phyloP scores from a whole-genome alignment of 2,329 filamentous ascomycete genomes.

The Phialemonium atrogriseum region DNA sequence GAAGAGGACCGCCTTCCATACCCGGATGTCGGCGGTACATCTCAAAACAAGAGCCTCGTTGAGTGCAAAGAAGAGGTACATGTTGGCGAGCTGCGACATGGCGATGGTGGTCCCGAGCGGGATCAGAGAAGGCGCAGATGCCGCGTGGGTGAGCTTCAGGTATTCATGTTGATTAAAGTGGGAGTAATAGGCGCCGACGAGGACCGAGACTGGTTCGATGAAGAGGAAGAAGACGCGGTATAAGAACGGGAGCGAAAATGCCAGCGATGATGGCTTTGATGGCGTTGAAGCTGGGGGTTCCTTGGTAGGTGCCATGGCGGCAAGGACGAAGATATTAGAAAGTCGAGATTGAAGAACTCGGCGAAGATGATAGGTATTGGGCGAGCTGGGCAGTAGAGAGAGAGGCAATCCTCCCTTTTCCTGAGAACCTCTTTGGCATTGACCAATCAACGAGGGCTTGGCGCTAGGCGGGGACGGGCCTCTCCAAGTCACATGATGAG shows the following conservation, averaged over 20 bases:
- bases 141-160: slow-evolving; percentile 53
- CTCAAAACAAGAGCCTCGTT: slow-evolving; percentile 72
- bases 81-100: slow-evolving; percentile 67
- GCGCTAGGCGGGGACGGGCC: too few species aligned
- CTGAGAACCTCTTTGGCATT: too few species aligned
- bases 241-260: slow-evolving; percentile 44
- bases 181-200: slow-evolving; percentile 43
- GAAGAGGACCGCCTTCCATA: slow-evolving; percentile 62
- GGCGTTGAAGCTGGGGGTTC: neutral
- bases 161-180: slow-evolving; percentile 47
- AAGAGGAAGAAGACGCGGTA: slow-evolving; percentile 71
- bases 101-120: slow-evolving; percentile 57
- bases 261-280: slow-evolving; percentile 7
- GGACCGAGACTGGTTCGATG: slow-evolving; percentile 53
- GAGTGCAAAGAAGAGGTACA: slow-evolving; percentile 69
- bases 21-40: slow-evolving; percentile 55
- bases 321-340: too few species aligned
- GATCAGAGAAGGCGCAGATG: slow-evolving; percentile 38
- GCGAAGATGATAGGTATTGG: too few species aligned
- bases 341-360: too few species aligned
- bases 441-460: too few species aligned
- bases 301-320: too few species aligned
- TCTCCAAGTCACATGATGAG: slow-evolving; percentile 2
- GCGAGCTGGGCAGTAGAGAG: too few species aligned
- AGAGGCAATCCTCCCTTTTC: too few species aligned